Evolutionary conservation across 1,284 basidiomycete species (phyloP).

Genomic region (Mycosarcoma mackinlayi): DNA sequence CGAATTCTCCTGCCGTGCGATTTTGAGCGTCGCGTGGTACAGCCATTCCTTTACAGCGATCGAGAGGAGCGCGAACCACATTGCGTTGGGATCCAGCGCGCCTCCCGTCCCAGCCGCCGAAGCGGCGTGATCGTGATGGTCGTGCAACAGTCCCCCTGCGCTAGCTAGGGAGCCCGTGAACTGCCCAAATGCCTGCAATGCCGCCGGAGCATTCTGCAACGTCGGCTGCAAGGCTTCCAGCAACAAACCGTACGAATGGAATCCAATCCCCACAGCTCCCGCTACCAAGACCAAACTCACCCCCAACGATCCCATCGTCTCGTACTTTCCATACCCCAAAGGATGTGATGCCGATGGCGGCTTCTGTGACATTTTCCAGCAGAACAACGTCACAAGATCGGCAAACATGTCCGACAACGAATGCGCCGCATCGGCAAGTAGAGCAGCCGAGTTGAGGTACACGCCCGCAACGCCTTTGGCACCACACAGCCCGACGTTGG

Average conservation of each 20-base stretch:
- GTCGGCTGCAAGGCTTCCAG: conserved; percentile 74
- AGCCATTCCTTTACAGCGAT: conserved; percentile 91
- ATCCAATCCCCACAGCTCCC: conserved; percentile 87
- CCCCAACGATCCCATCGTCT: conserved; percentile 87
- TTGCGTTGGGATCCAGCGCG: conserved; percentile 89
- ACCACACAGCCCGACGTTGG: conserved; percentile 83
- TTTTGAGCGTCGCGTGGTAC: conserved; percentile 74
- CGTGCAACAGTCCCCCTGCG: conserved; percentile 72
- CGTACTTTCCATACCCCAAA: conserved; percentile 88
- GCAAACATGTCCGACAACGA: conserved; percentile 86
- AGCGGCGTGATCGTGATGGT: conserved; percentile 71
- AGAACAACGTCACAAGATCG: conserved; percentile 91
- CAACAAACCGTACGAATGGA: conserved; percentile 88
- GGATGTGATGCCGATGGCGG: conserved; percentile 82
- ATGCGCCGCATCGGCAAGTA: conserved; percentile 95
- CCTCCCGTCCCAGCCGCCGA: conserved; percentile 47
- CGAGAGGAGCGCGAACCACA: conserved; percentile 89
- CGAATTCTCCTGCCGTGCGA: conserved; percentile 88
- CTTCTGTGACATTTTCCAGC: conserved; percentile 86
- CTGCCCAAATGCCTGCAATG: conserved; percentile 74
- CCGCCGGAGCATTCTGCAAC: conserved; percentile 72
- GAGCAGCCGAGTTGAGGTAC: conserved; percentile 80
- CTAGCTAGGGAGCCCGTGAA: conserved; percentile 72
- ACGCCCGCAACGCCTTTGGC: conserved; percentile 77
- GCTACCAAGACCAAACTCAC: conserved; percentile 82